phyloP scores from a whole-genome alignment of 495 filamentous ascomycete species.

The Aspergillus campestris region DNA sequence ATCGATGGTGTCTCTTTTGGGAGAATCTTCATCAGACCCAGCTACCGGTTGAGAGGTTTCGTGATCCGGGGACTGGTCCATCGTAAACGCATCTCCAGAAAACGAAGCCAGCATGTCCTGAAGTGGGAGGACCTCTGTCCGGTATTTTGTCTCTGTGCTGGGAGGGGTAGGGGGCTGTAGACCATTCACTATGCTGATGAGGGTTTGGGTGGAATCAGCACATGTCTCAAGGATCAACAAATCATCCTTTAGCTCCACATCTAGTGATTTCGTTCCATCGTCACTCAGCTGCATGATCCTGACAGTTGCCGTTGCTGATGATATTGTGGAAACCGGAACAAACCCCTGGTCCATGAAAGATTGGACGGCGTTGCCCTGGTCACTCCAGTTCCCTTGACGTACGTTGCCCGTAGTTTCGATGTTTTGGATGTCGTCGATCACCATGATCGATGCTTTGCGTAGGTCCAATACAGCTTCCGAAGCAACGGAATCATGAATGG shows the following conservation, averaged over 20 bases:
- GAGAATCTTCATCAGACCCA: slow-evolving; percentile 8
- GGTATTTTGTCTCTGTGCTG: slow-evolving; percentile 72
- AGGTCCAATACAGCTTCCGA: slow-evolving; percentile 56
- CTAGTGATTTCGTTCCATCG: slow-evolving; percentile 55
- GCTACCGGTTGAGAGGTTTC: slow-evolving; percentile 8
- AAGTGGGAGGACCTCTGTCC: slow-evolving; percentile 76
- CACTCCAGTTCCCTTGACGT: slow-evolving; percentile 37
- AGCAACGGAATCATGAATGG: slow-evolving; percentile 51
- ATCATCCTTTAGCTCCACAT: slow-evolving; percentile 75
- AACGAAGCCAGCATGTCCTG: slow-evolving; percentile 86
- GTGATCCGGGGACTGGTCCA: slow-evolving; percentile 15
- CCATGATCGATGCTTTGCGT: slow-evolving; percentile 69
- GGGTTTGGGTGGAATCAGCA: slow-evolving; percentile 92
- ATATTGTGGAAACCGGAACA: slow-evolving; percentile 77
- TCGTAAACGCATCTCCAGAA: slow-evolving; percentile 69
- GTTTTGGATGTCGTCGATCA: slow-evolving; percentile 68
- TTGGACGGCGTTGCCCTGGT: slow-evolving; percentile 49
- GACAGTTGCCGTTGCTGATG: slow-evolving; percentile 60
- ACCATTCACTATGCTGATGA: slow-evolving; percentile 71
- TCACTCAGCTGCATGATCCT: slow-evolving; percentile 43
- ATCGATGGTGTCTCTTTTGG: slow-evolving; percentile 24
- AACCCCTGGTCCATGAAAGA: slow-evolving; percentile 64
- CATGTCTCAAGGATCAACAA: slow-evolving; percentile 88
- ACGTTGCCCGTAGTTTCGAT: slow-evolving; percentile 36
- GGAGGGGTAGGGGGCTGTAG: slow-evolving; percentile 77